Base-by-base conservation (phyloP, 2,329 filamentous ascomycete genomes). In the Leptographium wingfieldii region DNA sequence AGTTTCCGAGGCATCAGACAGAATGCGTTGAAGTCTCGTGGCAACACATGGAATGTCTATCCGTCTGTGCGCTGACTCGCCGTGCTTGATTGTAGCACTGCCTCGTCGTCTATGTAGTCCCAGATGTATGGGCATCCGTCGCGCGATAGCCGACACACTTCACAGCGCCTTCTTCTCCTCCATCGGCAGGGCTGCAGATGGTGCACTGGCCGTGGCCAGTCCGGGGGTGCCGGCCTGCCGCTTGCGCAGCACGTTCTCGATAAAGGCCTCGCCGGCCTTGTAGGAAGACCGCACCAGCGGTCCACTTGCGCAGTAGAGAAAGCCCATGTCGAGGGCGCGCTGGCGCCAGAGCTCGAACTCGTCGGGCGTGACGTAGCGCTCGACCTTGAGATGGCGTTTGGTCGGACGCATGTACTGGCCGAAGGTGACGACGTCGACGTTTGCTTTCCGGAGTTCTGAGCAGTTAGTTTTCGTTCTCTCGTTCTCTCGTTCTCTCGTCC, bases 351-450 rank as follows among this genome's bases (percentile, higher is more conserved):
- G 77, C 69, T 97, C 92, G 70, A 99, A 99, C 63, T 86, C 85
- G 63, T 88, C 89, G 0, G 94, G 94, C 0, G 91, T 92, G 55
- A 99, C 83, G 71, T 99, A 99, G 72, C 92, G 90, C 69, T 95
- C 88, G 38, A 99, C 94, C 73, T 95, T 87, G 83, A 99, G 92
- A 73, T 99, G 94, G 53, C 92, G 84, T 79, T 97, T 99, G 5
- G 94, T 99, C 1, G 94, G 94, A 12, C 92, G 89, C 94, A 99
- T 99, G 77, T 99, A 99, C 77, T 99, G 94, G n/a, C 94, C 94
- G 67, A 99, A 99, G 0, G 94, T 99, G 61, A 99, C 91, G 14
- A 99, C 90, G 67, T 99, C 94, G 54, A 96, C 92, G 62, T 88
- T 78, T 61, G 84, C 81, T 65, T 85, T 85, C 61, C 94, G 83